These are phyloP conservation scores for Crithidia expoeki DNA, from an alignment of 208 protist species.

Conservation along the genomic window DNA sequence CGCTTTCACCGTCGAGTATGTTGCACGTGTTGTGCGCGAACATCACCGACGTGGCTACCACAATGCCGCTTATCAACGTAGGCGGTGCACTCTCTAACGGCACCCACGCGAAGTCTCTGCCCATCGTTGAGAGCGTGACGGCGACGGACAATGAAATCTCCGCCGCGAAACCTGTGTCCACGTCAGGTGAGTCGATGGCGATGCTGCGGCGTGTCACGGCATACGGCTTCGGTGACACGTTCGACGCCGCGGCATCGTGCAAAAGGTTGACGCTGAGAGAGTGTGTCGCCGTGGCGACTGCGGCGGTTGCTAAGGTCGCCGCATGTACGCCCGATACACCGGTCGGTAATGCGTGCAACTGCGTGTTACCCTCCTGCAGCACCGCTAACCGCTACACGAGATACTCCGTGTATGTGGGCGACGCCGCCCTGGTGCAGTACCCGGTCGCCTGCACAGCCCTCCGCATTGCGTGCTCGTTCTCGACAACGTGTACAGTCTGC, in stretches of 20 bases:
- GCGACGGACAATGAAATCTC: background rate
- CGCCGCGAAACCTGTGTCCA: background rate
- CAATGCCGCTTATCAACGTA: background rate
- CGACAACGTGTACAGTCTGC: background rate
- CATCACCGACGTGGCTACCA: background rate
- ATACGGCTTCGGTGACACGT: background rate
- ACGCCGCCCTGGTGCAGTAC: background rate
- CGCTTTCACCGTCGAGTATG: background rate
- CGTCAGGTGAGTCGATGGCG: background rate
- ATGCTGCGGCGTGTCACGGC: slow-evolving; percentile 7
- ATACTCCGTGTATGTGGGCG: background rate
- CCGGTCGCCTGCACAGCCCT: background rate
- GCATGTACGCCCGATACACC: background rate
- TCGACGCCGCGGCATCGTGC: background rate
- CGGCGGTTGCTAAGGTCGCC: background rate
- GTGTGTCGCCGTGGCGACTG: background rate
- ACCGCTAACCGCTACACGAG: background rate
- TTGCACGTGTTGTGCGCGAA: background rate
- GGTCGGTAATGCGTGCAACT: background rate
- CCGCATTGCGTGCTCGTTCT: background rate
- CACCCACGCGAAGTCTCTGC: background rate
- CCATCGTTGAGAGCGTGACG: slow-evolving; percentile 1
- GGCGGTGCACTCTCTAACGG: background rate
- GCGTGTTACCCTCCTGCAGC: background rate
- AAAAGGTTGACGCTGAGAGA: background rate